phyloP scores from a whole-genome alignment of 108 stramenopile genomes.

The Cyclotella kingstonii region DNA sequence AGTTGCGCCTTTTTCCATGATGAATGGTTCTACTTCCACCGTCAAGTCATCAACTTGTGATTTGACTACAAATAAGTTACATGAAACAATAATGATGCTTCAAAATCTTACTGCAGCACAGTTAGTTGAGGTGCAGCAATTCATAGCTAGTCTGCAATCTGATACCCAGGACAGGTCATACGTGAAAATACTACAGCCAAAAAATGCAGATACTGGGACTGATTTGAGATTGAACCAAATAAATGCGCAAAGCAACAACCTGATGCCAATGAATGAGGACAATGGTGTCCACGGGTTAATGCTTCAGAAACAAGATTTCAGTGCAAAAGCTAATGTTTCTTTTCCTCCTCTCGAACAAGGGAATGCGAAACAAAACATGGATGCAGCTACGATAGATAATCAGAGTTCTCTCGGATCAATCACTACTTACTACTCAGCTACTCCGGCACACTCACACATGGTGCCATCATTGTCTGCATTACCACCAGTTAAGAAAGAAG shows the following conservation, averaged over 20 bases:
- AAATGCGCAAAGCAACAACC: too few relatives aligned
- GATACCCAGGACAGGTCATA: background rate
- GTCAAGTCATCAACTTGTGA: too few relatives aligned
- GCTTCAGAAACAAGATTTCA: too few relatives aligned
- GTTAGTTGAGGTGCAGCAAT: slow-evolving; percentile 30
- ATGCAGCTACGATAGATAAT: too few relatives aligned
- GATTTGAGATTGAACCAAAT: background rate
- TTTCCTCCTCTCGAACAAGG: too few relatives aligned
- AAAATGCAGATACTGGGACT: background rate
- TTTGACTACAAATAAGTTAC: slow-evolving; percentile 1
- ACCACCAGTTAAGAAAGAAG: slow-evolving; percentile 41
- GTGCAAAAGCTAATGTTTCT: too few relatives aligned
- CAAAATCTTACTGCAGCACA: slow-evolving; percentile 31
- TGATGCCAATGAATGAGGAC: too few relatives aligned
- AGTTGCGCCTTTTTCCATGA: background rate
- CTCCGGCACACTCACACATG: too few relatives aligned
- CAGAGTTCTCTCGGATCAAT: background rate
- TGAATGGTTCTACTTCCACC: too few relatives aligned
- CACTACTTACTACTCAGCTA: background rate
- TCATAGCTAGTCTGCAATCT: slow-evolving; percentile 16
- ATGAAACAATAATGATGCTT: slow-evolving; percentile 27
- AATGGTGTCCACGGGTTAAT: too few relatives aligned
- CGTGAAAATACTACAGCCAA: background rate
- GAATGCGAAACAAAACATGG: too few relatives aligned
- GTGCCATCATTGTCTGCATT: too few relatives aligned